Evolutionary conservation across 805 yeast species (phyloP).

Genomic region (Lipomyces lipofer): DNA sequence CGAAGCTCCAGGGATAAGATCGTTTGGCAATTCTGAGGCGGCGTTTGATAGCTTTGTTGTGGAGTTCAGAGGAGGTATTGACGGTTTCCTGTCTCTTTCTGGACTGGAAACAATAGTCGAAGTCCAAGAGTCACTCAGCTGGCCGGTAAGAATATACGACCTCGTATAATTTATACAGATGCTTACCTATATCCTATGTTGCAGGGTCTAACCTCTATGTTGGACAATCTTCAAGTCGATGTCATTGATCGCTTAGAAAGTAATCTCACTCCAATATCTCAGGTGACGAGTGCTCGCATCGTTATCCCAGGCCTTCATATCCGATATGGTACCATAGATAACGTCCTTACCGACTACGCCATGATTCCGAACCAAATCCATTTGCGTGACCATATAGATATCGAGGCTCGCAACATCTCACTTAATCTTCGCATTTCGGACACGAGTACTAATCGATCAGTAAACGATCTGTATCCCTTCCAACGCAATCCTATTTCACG

Average conservation of each 20-base stretch:
- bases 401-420: conserved; percentile 14
- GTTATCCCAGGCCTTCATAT: conserved; percentile 50
- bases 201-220: conserved; percentile 48
- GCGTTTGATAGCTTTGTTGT: conserved; percentile 58
- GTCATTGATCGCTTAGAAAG: conserved; percentile 50
- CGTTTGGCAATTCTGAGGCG: conserved; percentile 40
- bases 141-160: conserved; percentile 20
- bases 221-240: conserved; percentile 67
- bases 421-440: conserved; percentile 10
- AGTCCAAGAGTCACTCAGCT: conserved; percentile 40
- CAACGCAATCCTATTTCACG: conserved; percentile 22
- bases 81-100: conserved; percentile 50
- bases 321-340: conserved; percentile 40
- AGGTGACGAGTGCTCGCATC: conserved; percentile 49
- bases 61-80: conserved; percentile 52
- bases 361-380: conserved; percentile 9
- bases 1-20: conserved; percentile 1
- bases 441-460: conserved; percentile 8
- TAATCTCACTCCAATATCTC: conserved; percentile 40
- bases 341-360: conserved; percentile 5
- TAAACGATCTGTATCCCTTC: background rate
- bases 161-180: too few relatives aligned
- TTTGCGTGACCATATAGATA: conserved; percentile 17
- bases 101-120: conserved; percentile 45
- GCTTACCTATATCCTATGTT: too few relatives aligned